Percentiles rank a stretch among this genome's conserved stretches.
These are phyloP conservation scores for Epichloe sylvatica DNA, from an alignment of 2,329 filamentous ascomycete species.

Conservation along the genomic window DNA sequence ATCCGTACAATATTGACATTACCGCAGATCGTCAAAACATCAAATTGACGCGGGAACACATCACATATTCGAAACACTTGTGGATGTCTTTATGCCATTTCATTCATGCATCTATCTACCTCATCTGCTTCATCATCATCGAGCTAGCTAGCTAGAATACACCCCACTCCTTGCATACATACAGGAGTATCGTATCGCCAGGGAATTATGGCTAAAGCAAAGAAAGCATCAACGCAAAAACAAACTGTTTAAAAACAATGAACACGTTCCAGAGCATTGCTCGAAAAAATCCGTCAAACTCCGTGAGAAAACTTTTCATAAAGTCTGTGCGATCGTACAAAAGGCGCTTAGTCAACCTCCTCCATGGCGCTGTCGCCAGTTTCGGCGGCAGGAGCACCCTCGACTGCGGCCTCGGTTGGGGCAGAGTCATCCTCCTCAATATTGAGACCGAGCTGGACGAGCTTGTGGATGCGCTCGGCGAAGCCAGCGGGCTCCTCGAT, in stretches of 20 bases:
- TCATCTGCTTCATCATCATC: slow-evolving; percentile 28
- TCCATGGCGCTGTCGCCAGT: slow-evolving; percentile 94
- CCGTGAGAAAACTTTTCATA: slow-evolving; percentile 25
- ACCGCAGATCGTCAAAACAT: neutral
- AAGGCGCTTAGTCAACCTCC: slow-evolving; percentile 78
- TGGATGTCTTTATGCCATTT: slow-evolving; percentile 15
- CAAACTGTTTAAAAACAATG: slow-evolving; percentile 9
- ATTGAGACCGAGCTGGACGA: slow-evolving; percentile 93
- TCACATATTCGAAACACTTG: neutral
- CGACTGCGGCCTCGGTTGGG: slow-evolving; percentile 42
- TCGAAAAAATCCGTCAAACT: slow-evolving; percentile 27
- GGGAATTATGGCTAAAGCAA: slow-evolving; percentile 23
- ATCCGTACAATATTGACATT: no score
- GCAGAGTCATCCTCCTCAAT: slow-evolving; percentile 81
- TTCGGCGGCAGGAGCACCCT: slow-evolving; percentile 44
- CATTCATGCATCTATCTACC: slow-evolving; percentile 25
- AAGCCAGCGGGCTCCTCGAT: slow-evolving; percentile 98
- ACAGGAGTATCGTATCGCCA: slow-evolving; percentile 8
- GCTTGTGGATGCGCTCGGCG: slow-evolving; percentile 98
- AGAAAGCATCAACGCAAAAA: slow-evolving; percentile 14
- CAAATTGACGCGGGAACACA: neutral
- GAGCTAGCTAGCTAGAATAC: slow-evolving; percentile 27
- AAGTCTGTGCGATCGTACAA: slow-evolving; percentile 22
- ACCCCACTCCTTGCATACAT: slow-evolving; percentile 13
- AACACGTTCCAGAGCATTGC: slow-evolving; percentile 19